Percentiles rank a stretch among this genome's conserved stretches.
These are phyloP conservation scores for Vicia faba DNA, from an alignment of 306 rosid species.

Conservation along the genomic window DNA sequence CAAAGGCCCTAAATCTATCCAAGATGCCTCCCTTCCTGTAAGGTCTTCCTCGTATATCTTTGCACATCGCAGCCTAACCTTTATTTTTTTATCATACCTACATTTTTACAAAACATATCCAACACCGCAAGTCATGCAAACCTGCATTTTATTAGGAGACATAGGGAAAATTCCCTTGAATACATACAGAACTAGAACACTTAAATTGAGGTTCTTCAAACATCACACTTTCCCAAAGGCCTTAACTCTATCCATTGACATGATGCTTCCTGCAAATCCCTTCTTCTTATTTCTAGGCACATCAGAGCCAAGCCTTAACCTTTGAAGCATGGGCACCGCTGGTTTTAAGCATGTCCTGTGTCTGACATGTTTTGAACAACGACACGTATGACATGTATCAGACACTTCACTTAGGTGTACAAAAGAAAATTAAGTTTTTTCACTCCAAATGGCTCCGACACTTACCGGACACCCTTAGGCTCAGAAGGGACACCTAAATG, in stretches of 20 bases:
- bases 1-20: background rate
- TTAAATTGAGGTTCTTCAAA: background rate
- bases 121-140: background rate
- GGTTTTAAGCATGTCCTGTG: background rate
- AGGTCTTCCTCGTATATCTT: background rate
- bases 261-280: background rate
- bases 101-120: background rate
- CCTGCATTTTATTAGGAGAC: background rate
- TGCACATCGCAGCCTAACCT: background rate
- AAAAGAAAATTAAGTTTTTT: background rate
- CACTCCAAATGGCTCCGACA: background rate
- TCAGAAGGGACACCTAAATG: background rate
- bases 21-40: background rate
- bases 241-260: background rate
- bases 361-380: background rate
- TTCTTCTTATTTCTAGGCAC: background rate
- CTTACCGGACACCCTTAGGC: background rate
- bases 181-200: background rate
- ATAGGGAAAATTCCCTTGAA: background rate
- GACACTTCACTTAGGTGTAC: background rate
- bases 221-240: background rate
- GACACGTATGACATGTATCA: background rate
- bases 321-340: background rate
- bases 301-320: background rate
- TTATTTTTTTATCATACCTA: background rate